Base-by-base conservation (phyloP, 768 basidiomycete species). In the Stropharia rugosoannulata region DNA sequence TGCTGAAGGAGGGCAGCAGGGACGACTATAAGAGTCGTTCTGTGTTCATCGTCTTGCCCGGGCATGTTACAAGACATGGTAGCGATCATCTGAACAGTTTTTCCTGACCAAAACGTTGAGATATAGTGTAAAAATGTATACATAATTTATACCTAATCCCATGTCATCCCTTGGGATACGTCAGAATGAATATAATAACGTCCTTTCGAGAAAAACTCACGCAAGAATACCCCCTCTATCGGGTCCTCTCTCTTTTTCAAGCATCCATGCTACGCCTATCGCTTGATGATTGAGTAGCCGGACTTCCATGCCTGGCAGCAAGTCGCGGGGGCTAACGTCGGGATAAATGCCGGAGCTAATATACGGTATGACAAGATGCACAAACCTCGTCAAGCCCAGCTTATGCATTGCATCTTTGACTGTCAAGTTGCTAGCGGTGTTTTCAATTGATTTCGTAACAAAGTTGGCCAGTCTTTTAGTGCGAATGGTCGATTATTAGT, bases 221-320 rank as follows among this genome's bases (percentile, higher is more conserved):
- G 86, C 87, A 32, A 88, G 72, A 44, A 89, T 86, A 13, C 87
- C 87, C 11, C 87, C 87, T 62, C 70, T 79, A 57, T 83, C 74
- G 4, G 60, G 57, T 22, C 77, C 71, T 18, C 66, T 71, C 63
- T 89, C 87, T 64, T 85, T 82, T 13, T 84, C 75, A 0, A 87
- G 54, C 89, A 93, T 90, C 84, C 89, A 93, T 37, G 80, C 80
- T 15, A 93, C 89, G 0, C 91, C 90, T 49, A 93, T 85, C 37
- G 81, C 73, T 68, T 93, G 88, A 64, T 93, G 91, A 6, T 83
- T 80, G 57, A 93, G 74, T 8, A 93, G 75, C 3, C 82, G 77
- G 10, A 91, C 81, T 64, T 85, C 84, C 57, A 93, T 70, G 0
- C 89, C 89, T 0, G 86, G 85, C 1, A 94, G 66, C 15, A 83